Evolutionary conservation across 2,329 filamentous ascomycete genomes (phyloP).

Genomic region (Thelonectria rubi): DNA sequence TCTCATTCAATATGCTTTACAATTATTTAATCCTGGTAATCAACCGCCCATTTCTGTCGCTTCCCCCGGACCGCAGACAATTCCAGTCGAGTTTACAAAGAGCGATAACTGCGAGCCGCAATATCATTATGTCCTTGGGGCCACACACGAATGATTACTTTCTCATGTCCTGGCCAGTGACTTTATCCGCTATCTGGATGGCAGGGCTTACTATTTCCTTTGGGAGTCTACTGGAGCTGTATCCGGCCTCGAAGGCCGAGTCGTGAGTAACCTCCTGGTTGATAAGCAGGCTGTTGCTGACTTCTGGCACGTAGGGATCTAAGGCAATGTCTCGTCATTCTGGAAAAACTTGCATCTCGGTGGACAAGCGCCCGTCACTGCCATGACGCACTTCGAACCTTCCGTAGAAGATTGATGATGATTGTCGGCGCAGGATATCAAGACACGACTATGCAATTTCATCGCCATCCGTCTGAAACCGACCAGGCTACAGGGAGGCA

Average conservation of each 20-base stretch:
- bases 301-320: constrained; percentile 3
- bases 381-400: not conserved
- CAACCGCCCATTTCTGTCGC: constrained; percentile 48
- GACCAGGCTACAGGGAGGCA: not conserved
- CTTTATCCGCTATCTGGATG: constrained; percentile 50
- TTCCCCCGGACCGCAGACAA: constrained; percentile 36
- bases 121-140: constrained; percentile 40
- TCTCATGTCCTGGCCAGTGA: constrained; percentile 46
- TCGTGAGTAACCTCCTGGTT: constrained; percentile 13
- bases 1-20: constrained; percentile 45
- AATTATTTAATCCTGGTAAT: constrained; percentile 47
- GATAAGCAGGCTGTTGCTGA: not conserved
- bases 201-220: constrained; percentile 49
- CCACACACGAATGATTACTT: constrained; percentile 16
- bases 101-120: constrained; percentile 41
- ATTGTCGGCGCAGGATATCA: not conserved
- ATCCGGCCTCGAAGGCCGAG: constrained; percentile 34
- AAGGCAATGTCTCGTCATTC: constrained; percentile 6
- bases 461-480: not conserved
- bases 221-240: constrained; percentile 44
- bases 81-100: constrained; percentile 46
- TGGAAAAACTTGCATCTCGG: constrained; percentile 7
- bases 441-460: not conserved
- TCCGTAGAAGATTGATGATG: constrained; percentile 1
- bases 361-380: constrained; percentile 19